A percentile compares a stretch with the other conserved stretches of the same genome.
phyloP scores from a whole-genome alignment of 2,329 filamentous ascomycete genomes.

The Penicillium crustosum region DNA sequence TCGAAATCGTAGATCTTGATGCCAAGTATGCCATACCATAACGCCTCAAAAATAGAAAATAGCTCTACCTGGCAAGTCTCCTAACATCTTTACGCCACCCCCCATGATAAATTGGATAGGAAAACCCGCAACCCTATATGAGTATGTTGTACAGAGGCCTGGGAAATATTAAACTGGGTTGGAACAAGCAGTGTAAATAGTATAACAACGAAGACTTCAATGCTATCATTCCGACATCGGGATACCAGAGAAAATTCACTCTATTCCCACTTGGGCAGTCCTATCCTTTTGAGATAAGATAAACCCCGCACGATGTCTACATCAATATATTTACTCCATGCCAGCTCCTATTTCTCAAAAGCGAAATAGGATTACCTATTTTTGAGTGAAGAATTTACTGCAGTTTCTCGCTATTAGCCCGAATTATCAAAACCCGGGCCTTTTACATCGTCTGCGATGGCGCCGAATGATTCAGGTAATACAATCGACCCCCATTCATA shows the following conservation, averaged over 20 bases:
- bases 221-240: neutral
- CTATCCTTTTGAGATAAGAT: slow-evolving; percentile 15
- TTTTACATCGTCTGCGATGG: neutral
- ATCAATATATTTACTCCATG: neutral
- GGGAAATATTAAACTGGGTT: neutral
- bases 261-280: slow-evolving; percentile 8
- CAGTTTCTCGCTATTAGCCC: neutral
- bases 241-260: neutral
- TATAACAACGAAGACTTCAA: neutral
- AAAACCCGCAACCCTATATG: neutral
- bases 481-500: neutral
- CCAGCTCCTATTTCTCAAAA: neutral
- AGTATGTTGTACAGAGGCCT: neutral
- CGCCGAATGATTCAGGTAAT: slow-evolving; percentile 1
- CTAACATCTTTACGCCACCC: neutral
- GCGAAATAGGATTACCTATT: no score
- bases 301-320: slow-evolving; percentile 19
- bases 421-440: neutral
- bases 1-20: neutral
- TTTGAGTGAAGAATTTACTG: neutral
- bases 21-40: no score
- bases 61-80: neutral
- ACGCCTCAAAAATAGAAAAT: neutral
- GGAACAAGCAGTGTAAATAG: no score
- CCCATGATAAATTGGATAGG: neutral